Conservation (phyloP, 495 filamentous ascomycete species). For the Penicillium robsamsonii region DNA sequence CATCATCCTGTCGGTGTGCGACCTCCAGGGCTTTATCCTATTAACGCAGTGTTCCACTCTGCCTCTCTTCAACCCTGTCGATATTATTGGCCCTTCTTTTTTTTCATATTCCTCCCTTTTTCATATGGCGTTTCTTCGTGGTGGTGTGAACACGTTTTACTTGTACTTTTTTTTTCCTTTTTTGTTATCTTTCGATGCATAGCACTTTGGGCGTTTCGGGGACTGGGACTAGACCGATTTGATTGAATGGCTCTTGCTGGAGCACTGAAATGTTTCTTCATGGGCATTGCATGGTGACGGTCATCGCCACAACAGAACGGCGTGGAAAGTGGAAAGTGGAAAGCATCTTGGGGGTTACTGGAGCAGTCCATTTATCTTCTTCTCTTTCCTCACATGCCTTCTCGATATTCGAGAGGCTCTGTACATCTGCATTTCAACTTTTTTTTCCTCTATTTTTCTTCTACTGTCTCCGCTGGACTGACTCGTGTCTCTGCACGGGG, state of each 20-base stretch:
- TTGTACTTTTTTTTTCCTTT: slow-evolving; percentile 22
- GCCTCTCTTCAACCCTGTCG: slow-evolving; percentile 16
- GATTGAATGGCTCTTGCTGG: slow-evolving; percentile 31
- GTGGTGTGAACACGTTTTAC: slow-evolving; percentile 25
- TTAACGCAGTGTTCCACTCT: slow-evolving; percentile 4
- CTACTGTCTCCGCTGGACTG: slow-evolving; percentile 1
- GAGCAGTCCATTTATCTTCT: slow-evolving; percentile 28
- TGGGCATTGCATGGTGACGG: slow-evolving; percentile 32
- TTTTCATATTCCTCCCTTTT: slow-evolving; percentile 7
- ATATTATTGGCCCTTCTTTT: slow-evolving; percentile 13
- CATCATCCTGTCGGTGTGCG: slow-evolving; percentile 12
- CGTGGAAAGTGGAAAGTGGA: slow-evolving; percentile 30
- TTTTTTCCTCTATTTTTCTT: slow-evolving; percentile 2
- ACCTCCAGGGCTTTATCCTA: neutral
- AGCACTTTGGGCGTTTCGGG: slow-evolving; percentile 36
- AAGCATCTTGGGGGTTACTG: slow-evolving; percentile 26
- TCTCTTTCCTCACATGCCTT: slow-evolving; percentile 7
- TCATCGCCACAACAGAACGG: slow-evolving; percentile 27
- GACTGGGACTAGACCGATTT: slow-evolving; percentile 37
- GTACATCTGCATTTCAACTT: slow-evolving; percentile 17
- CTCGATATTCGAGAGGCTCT: slow-evolving; percentile 13
- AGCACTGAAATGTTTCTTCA: slow-evolving; percentile 35
- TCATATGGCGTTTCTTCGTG: slow-evolving; percentile 20
- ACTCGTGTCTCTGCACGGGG: neutral
- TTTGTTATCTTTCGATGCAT: slow-evolving; percentile 31